A percentile compares a stretch with the other conserved stretches of the same genome.
These are phyloP conservation scores for Phyllachora maydis DNA, from an alignment of 2,329 filamentous ascomycete species.

Conservation along the genomic window DNA sequence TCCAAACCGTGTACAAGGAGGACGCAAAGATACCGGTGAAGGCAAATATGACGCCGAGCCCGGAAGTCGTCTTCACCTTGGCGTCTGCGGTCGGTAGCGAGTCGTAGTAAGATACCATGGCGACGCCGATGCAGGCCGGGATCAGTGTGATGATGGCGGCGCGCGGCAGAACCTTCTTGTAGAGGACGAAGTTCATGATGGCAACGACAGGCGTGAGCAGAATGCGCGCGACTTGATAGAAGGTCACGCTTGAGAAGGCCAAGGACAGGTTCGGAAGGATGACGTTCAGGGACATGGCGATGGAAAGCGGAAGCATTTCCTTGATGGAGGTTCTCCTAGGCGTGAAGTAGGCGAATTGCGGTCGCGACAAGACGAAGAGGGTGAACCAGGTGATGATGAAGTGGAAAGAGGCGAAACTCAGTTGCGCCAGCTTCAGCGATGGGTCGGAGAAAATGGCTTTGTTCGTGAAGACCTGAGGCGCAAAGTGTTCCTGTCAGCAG, in stretches of 20 bases:
- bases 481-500: conserved; percentile 3
- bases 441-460: conserved; percentile 48
- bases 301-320: conserved; percentile 40
- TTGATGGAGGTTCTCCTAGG: conserved; percentile 31
- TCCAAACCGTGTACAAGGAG: conserved; percentile 49
- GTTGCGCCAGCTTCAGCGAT: conserved; percentile 37
- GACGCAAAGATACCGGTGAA: conserved; percentile 42
- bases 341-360: conserved; percentile 34
- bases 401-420: conserved; percentile 48
- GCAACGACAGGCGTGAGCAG: conserved; percentile 45
- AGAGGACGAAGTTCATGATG: conserved; percentile 41
- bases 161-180: conserved; percentile 31
- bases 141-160: conserved; percentile 31
- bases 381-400: conserved; percentile 45
- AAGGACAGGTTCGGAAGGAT: conserved; percentile 48
- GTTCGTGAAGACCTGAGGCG: conserved; percentile 43
- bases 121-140: conserved; percentile 43
- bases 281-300: conserved; percentile 49
- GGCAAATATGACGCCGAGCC: conserved; percentile 41
- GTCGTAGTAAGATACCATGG: conserved; percentile 47
- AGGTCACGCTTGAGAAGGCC: conserved; percentile 45
- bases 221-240: conserved; percentile 50
- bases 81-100: conserved; percentile 26
- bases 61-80: conserved; percentile 31
- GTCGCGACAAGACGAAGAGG: conserved; percentile 38